Conservation (phyloP, 2,329 filamentous ascomycete species). For the Aspergillus sp. region DNA sequence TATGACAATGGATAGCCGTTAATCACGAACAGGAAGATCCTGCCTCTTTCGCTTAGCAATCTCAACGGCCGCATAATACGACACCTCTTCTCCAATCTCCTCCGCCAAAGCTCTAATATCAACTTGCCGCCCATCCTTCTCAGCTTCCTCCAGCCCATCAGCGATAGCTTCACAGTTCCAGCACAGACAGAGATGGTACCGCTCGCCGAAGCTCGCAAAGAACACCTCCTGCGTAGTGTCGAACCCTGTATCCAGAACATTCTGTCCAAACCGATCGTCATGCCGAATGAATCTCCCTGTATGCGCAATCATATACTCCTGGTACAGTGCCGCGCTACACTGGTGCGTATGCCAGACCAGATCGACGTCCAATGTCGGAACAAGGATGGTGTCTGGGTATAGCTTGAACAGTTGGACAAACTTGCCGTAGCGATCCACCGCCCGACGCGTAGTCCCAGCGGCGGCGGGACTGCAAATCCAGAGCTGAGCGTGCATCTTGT, state of each 20-base stretch:
- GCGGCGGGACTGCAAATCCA: conserved; percentile 73
- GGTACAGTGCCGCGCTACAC: conserved; percentile 20
- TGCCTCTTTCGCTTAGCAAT: neutral
- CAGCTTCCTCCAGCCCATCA: conserved; percentile 1
- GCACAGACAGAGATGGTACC: conserved; percentile 68
- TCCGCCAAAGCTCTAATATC: neutral
- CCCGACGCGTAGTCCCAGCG: conserved; percentile 59
- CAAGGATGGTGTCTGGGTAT: conserved; percentile 29
- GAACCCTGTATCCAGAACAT: conserved; percentile 58
- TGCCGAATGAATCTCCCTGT: conserved; percentile 64
- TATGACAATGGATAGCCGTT: no score
- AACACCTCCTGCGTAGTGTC: conserved; percentile 32
- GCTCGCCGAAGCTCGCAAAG: conserved; percentile 53
- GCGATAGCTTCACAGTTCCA: conserved; percentile 73
- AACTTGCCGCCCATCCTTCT: neutral
- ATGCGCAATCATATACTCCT: conserved; percentile 41
- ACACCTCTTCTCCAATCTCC: neutral
- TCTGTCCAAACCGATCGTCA: conserved; percentile 72
- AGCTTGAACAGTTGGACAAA: conserved; percentile 42
- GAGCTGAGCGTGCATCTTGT: conserved; percentile 71
- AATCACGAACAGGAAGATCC: neutral
- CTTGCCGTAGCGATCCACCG: conserved; percentile 51
- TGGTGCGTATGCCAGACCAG: conserved; percentile 37
- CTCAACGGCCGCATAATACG: neutral
- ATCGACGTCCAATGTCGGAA: conserved; percentile 35